These are phyloP conservation scores for Pythium vanterpoolii DNA, from an alignment of 352 stramenopile species.

Conservation along the genomic window DNA sequence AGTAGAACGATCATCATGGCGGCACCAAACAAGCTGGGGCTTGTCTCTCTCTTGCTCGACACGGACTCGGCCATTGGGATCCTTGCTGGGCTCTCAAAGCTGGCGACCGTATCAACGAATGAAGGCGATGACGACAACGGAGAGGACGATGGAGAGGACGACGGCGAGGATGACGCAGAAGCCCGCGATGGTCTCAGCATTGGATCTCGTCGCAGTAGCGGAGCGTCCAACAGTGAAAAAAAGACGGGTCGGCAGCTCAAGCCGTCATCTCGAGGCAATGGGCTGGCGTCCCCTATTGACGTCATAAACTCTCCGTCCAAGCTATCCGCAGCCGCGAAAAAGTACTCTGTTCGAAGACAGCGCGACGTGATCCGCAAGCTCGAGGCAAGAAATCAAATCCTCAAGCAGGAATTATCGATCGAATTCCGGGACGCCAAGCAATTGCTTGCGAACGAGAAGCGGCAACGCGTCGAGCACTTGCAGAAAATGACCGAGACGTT, in stretches of 20 bases:
- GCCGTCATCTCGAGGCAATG: background rate
- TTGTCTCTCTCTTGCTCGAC: conserved; percentile 34
- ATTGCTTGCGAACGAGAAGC: conserved; percentile 53
- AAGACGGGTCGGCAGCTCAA: conserved; percentile 20
- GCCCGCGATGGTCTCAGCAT: background rate
- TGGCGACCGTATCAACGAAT: conserved; percentile 20
- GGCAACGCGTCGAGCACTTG: conserved; percentile 50
- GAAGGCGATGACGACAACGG: background rate
- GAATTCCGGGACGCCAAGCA: conserved; percentile 53
- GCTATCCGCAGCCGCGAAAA: conserved; percentile 24
- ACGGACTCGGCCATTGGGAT: conserved; percentile 53
- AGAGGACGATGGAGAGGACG: conserved; percentile 3
- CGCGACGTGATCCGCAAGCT: conserved; percentile 68
- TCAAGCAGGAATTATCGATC: conserved; percentile 73
- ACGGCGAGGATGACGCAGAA: background rate
- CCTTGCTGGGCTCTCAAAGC: conserved; percentile 41
- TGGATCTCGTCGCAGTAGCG: no score
- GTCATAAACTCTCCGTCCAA: background rate
- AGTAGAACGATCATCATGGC: background rate
- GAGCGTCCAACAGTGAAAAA: background rate
- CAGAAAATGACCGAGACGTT: conserved; percentile 47
- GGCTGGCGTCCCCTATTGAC: background rate
- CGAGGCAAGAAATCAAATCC: conserved; percentile 69
- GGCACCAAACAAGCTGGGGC: background rate
- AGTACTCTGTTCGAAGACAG: conserved; percentile 68